Evolutionary conservation across 2,329 filamentous ascomycete genomes (phyloP), one percentile per base, ranked within the genome.

Genomic region (Samsoniella hepiali): DNA sequence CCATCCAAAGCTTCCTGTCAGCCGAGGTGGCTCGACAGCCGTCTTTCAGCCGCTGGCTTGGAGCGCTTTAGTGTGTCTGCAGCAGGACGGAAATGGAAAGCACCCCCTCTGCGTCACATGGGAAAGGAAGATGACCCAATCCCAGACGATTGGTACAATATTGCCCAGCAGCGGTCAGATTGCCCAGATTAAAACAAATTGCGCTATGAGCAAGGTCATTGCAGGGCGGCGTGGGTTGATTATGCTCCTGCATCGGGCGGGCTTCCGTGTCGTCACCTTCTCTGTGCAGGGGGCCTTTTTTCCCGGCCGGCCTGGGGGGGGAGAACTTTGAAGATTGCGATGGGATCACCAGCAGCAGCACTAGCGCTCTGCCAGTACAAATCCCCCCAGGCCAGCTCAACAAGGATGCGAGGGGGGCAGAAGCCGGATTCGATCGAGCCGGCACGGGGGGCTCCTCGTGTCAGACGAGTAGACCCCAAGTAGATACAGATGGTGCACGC

Each of bases 101-200:
- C 22, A 22, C 22, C 53, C 15, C 49, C 58, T 53, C 38, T 60
- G 58, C 58, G 38, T 60, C 58, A 60, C 58, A 60, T 60, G 58
- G 47, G 15, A 60, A 22, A 44, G 47, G 27, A 44, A 8, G 8
- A 60, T 42, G 31, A 34, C 47, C 36, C 38, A n/a, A 44, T 44
- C 36, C 34, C 58, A 22, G n/a, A 42, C n/a, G 34, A 36, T 51
- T 51, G 32, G n/a, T 22, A 49, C 42, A 57, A 15, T 47, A 22
- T 22, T 50, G 44, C 22, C 31, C n/a, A 29, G 56, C n/a, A 29
- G 56, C 31, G 31, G 32, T 15, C 57, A 59, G 58, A 53, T 60
- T 58, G 32, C 44, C 27, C 31, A 49, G 45, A 60, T 44, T 49
- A 38, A 49, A 42, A 36, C 13, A 29, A 22, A 51, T 60, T 34